Conservation (phyloP, 768 basidiomycete species). For the Gautieria morchelliformis region DNA sequence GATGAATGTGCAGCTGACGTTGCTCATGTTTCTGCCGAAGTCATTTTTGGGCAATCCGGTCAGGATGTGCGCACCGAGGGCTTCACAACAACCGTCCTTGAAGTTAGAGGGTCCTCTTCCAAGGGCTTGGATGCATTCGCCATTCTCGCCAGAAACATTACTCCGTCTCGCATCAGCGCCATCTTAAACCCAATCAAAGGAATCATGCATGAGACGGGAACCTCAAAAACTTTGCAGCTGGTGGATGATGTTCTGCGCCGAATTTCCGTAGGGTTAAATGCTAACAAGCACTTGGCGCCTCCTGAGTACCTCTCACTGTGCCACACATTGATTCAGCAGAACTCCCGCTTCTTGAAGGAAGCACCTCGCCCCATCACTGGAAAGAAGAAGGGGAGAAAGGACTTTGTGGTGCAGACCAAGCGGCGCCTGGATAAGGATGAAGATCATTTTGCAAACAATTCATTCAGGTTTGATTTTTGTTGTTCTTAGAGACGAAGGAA, state of each 20-base stretch:
- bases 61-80: constrained; percentile 82
- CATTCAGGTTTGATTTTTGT: constrained; percentile 53
- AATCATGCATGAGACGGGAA: constrained; percentile 80
- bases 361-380: constrained; percentile 27
- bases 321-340: constrained; percentile 84
- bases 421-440: constrained; percentile 43
- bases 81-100: constrained; percentile 91
- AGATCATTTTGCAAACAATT: constrained; percentile 78
- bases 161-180: constrained; percentile 64
- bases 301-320: constrained; percentile 71
- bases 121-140: constrained; percentile 81
- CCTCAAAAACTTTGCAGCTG: constrained; percentile 66
- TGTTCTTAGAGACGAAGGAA: background rate
- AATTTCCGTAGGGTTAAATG: constrained; percentile 74
- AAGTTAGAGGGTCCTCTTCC: constrained; percentile 77
- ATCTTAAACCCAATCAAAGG: constrained; percentile 71
- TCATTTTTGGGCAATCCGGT: constrained; percentile 89
- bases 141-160: constrained; percentile 67
- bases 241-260: constrained; percentile 86
- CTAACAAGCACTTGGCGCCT: constrained; percentile 63
- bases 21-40: constrained; percentile 74
- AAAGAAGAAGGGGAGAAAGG: constrained; percentile 34
- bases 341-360: constrained; percentile 76
- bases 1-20: constrained; percentile 75
- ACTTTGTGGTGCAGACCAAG: constrained; percentile 71